Conservation (phyloP, 768 basidiomycete species). For the Trametes maxima region DNA sequence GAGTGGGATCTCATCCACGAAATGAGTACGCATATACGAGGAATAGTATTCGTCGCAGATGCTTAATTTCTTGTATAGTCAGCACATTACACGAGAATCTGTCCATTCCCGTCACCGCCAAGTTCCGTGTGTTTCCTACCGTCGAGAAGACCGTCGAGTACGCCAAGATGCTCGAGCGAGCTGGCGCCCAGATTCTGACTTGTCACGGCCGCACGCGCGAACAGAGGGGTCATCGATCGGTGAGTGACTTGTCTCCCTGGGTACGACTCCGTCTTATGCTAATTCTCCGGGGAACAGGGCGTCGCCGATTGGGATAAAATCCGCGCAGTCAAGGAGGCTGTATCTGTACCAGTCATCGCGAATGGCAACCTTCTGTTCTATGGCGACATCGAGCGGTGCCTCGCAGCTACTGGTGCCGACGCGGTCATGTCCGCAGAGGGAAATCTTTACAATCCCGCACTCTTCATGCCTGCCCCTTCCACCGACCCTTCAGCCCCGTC, state of each 20-base stretch:
- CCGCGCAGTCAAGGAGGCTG: constrained; percentile 85
- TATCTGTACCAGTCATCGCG: constrained; percentile 91
- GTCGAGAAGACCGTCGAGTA: constrained; percentile 90
- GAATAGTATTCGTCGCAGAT: not conserved
- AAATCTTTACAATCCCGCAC: constrained; percentile 87
- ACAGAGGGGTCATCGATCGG: constrained; percentile 84
- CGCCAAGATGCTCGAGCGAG: constrained; percentile 92
- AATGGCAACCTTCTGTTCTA: constrained; percentile 94
- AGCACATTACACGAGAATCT: constrained; percentile 84
- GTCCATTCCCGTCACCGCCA: constrained; percentile 91
- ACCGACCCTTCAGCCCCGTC: not conserved
- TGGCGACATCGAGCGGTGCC: constrained; percentile 77
- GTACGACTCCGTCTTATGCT: not conserved
- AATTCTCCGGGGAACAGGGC: constrained; percentile 48
- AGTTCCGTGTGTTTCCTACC: constrained; percentile 89
- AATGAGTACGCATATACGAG: constrained; percentile 55
- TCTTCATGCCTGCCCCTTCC: constrained; percentile 51
- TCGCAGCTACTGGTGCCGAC: constrained; percentile 84
- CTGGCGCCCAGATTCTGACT: constrained; percentile 93
- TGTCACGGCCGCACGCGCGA: constrained; percentile 92
- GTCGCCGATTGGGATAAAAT: constrained; percentile 91
- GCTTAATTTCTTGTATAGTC: constrained; percentile 49
- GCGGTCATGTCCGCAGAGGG: constrained; percentile 97
- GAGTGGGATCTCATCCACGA: constrained; percentile 89
- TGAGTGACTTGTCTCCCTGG: constrained; percentile 36